phyloP scores from a whole-genome alignment of 805 yeast genomes.

The Kodamaea kaohsiungensis region DNA sequence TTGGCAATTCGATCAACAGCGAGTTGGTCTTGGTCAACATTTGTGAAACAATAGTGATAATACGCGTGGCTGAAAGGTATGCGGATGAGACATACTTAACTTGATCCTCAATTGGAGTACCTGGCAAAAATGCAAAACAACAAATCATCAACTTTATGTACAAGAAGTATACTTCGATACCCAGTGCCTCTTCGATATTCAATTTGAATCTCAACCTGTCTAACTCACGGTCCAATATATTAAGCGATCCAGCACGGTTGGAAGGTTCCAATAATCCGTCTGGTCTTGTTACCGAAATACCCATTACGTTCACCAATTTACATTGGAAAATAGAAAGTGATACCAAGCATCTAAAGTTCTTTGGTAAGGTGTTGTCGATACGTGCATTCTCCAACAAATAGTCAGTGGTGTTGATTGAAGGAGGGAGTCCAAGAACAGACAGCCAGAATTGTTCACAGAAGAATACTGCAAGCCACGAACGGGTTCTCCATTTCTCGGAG shows the following conservation, averaged over 20 bases:
- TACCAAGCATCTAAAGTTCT: slow-evolving; percentile 68
- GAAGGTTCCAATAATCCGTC: slow-evolving; percentile 87
- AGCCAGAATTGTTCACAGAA: slow-evolving; percentile 92
- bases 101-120: slow-evolving; percentile 84
- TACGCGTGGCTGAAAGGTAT: slow-evolving; percentile 75
- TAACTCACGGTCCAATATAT: slow-evolving; percentile 76
- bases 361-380: slow-evolving; percentile 63
- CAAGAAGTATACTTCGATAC: slow-evolving; percentile 74
- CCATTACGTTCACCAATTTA: slow-evolving; percentile 81
- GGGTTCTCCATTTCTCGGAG: slow-evolving; percentile 91
- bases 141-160: slow-evolving; percentile 82
- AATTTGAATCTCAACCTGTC: slow-evolving; percentile 68
- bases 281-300: slow-evolving; percentile 78
- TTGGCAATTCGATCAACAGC: slow-evolving; percentile 80
- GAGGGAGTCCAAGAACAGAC: slow-evolving; percentile 82
- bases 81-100: slow-evolving; percentile 81
- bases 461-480: slow-evolving; percentile 88
- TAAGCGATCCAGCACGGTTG: slow-evolving; percentile 76
- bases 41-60: slow-evolving; percentile 74
- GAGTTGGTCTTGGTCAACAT: slow-evolving; percentile 56
- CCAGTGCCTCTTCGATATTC: slow-evolving; percentile 60
- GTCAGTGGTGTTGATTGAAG: slow-evolving; percentile 77
- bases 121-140: slow-evolving; percentile 88
- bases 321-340: slow-evolving; percentile 81
- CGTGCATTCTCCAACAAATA: slow-evolving; percentile 78